Evolutionary conservation across 805 yeast genomes (phyloP), one percentile per base, ranked within the genome.

Genomic region (Cyberlindnera meyerae): DNA sequence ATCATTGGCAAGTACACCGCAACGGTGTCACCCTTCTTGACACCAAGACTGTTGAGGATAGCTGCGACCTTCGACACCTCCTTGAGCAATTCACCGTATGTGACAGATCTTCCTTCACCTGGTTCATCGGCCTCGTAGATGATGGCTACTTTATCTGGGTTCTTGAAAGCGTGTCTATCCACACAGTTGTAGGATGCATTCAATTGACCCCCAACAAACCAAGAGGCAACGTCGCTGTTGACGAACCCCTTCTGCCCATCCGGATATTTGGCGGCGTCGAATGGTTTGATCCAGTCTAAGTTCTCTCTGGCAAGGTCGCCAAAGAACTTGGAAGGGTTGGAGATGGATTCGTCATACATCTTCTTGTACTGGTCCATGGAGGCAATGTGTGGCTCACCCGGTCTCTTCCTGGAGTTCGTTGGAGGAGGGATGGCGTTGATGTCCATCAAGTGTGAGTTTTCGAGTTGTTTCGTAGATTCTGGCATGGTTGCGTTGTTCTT

Each of bases 1-100:
- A 89, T 89, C 98, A 93, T 90, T 57, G 98, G 98, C 60, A 90
- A 68, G 65, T 90, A 90, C 41, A 90, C 84, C 33, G 97, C 97
- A 40, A 90, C 97, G 18, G 95, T 84, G 58, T 90, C 98, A 57
- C 98, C 98, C 63, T 86, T 85, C 51, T 72, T 68, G 50, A 90
- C 90, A 39, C 98, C 98, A 75, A 88, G 79, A 40, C 79, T 72
- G 46, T 73, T 68, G 59, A 93, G 73, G 29, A 86, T 82, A 51
- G 83, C 89, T 11, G 97, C 96, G 51, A 88, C 79, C 57, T 82
- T 79, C 48, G 83, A 80, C 30, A 90, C 96, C 49, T 86, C 80
- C 55, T 79, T 75, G 55, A 90, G 73, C 51, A 90, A 74, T 66
- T 90, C 93, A 42, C 86, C 88, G 62, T 82, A 90, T 26, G 97